phyloP scores from a whole-genome alignment of 2,329 filamentous ascomycete genomes.

The Sporothrix pseudoabietina region DNA sequence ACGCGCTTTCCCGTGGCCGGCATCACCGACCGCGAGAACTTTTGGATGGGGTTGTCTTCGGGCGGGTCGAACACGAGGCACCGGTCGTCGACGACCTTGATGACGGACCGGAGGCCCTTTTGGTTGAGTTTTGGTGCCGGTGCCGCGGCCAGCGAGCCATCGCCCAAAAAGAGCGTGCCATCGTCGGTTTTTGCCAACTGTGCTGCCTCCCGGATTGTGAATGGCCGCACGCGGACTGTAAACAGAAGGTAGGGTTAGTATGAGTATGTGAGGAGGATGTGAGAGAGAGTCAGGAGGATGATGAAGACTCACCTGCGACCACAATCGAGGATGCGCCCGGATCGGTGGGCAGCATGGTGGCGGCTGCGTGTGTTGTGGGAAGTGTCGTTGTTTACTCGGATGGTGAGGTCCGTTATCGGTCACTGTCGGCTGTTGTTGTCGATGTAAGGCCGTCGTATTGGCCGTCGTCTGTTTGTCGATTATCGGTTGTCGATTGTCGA shows the following conservation, averaged over 20 bases:
- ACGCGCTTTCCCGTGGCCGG: slow-evolving; percentile 80
- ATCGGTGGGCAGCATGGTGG: slow-evolving; percentile 44
- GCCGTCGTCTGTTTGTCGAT: background rate
- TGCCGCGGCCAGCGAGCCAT: slow-evolving; percentile 87
- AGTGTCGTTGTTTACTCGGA: background rate
- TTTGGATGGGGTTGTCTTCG: slow-evolving; percentile 88
- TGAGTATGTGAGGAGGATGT: background rate
- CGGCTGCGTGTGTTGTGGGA: slow-evolving; percentile 5
- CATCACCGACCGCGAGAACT: slow-evolving; percentile 79
- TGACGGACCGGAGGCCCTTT: slow-evolving; percentile 84
- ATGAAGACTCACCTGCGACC: slow-evolving; percentile 53
- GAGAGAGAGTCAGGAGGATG: background rate
- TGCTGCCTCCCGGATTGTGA: slow-evolving; percentile 89
- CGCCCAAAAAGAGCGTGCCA: slow-evolving; percentile 88
- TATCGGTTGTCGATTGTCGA: no score
- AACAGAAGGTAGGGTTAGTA: slow-evolving; percentile 31
- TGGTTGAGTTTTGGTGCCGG: slow-evolving; percentile 82
- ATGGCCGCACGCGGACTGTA: slow-evolving; percentile 68
- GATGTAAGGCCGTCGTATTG: background rate
- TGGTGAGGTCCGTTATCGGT: background rate
- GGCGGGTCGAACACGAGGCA: slow-evolving; percentile 97
- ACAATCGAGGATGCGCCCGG: slow-evolving; percentile 61
- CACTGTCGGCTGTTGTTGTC: background rate
- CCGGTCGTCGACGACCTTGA: slow-evolving; percentile 95
- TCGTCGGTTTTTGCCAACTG: slow-evolving; percentile 81